Conservation (phyloP, 805 yeast genomes). For the Wickerhamiella spandovensis region DNA sequence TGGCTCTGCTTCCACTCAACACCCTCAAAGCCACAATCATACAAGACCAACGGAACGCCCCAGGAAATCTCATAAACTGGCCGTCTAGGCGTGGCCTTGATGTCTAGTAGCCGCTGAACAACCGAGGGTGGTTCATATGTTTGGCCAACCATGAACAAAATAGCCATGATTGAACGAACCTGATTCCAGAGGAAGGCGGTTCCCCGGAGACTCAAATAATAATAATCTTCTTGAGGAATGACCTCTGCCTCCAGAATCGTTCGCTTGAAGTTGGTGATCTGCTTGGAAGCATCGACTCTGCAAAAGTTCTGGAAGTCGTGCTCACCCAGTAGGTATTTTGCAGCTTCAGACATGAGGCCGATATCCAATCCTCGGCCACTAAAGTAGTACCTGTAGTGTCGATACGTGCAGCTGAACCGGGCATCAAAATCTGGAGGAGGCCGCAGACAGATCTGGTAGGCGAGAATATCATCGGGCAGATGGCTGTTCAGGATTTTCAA, state of each 20-base stretch:
- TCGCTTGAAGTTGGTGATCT: conserved; percentile 67
- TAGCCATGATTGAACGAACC: conserved; percentile 89
- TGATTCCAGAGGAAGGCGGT: conserved; percentile 96
- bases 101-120: conserved; percentile 45
- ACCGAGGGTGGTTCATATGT: conserved; percentile 47
- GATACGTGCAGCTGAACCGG: conserved; percentile 70
- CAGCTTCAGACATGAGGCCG: conserved; percentile 56
- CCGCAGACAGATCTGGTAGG: conserved; percentile 69
- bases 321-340: conserved; percentile 47
- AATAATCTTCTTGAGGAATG: conserved; percentile 26
- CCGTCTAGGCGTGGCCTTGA: conserved; percentile 41
- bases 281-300: conserved; percentile 88
- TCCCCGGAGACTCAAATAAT: conserved; percentile 67
- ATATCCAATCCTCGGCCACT: conserved; percentile 37
- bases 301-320: conserved; percentile 93
- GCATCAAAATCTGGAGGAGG: conserved; percentile 84
- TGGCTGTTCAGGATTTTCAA: conserved; percentile 58
- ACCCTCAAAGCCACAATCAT: conserved; percentile 65
- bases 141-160: conserved; percentile 71
- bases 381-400: conserved; percentile 82
- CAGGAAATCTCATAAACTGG: conserved; percentile 84
- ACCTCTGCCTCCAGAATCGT: conserved; percentile 43
- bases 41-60: conserved; percentile 74
- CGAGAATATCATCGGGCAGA: conserved; percentile 67
- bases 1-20: conserved; percentile 45